A percentile compares a stretch with the other conserved stretches of the same genome.
These are phyloP conservation scores for Stenogyne calaminthoides DNA, from an alignment of 305 asterid genomes.

Conservation along the genomic window DNA sequence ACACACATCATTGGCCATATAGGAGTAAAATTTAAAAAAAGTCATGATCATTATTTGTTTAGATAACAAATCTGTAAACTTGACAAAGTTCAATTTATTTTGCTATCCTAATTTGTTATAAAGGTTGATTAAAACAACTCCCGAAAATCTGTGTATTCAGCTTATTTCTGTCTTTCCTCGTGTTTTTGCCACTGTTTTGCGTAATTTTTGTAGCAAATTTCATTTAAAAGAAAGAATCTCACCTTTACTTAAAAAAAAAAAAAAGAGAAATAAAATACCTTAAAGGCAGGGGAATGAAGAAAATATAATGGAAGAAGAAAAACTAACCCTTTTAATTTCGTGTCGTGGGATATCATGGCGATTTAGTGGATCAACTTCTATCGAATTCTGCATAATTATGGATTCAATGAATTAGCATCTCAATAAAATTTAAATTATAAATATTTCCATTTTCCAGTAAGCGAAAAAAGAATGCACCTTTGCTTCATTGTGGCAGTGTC, in stretches of 20 bases:
- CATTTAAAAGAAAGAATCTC: background rate
- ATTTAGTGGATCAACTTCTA: constrained; percentile 60
- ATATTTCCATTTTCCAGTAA: background rate
- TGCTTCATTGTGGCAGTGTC: constrained; percentile 87
- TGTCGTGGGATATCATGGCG: constrained; percentile 81
- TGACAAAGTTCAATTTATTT: too few relatives aligned
- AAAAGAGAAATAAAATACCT: constrained; percentile 12
- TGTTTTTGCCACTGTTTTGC: background rate
- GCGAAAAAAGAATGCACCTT: constrained; percentile 38
- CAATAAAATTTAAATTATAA: background rate
- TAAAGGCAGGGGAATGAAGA: background rate
- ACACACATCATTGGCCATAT: background rate
- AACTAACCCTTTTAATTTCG: constrained; percentile 57
- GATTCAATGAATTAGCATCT: constrained; percentile 12
- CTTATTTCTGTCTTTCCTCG: too few relatives aligned
- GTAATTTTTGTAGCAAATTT: background rate
- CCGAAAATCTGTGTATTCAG: too few relatives aligned
- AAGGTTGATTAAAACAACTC: too few relatives aligned
- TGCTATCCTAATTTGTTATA: too few relatives aligned
- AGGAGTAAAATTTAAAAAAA: background rate
- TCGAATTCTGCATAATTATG: constrained; percentile 51
- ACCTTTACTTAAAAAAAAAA: background rate
- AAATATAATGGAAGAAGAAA: background rate
- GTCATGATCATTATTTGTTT: background rate
- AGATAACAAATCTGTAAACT: too few relatives aligned